Base-by-base conservation (phyloP, 2,329 filamentous ascomycete genomes). In the Phyllosticta capitalensis region DNA sequence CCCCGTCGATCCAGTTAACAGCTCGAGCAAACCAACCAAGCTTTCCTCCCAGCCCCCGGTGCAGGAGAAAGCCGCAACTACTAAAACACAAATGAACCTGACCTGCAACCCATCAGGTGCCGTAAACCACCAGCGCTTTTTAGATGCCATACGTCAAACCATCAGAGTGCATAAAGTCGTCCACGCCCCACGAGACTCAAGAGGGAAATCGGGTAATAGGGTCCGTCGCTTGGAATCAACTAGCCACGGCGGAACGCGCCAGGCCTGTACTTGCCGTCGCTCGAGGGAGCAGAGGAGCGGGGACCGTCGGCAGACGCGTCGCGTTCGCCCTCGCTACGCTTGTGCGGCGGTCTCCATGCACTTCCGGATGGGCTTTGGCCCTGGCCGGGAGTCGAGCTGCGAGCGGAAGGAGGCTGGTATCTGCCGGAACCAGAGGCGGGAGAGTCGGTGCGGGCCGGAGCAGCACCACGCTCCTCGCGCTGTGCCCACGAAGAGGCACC, bases 211-310 rank as follows among this genome's bases (percentile, higher is more conserved):
- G 24, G 24, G 3, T 3, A 26, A 26, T 3, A 26, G 24, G 24
- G 24, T 26, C 24, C 24, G 24, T 7, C 7, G 38, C 38, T 45
- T 49, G 22, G 33, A n/a, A 54, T 54, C 50, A 30, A 22, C 19
- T 53, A 60, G 49, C 54, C 49, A 49, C 54, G 56, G 17, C 54
- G 50, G 61, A 74, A 75, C 54, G 67, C 67, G 61, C 72, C 73
- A 24, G 73, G 73, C 64, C 72, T 69, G 61, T 75, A 75, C 66
- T 71, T 74, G 49, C 72, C 73, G 63, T 69, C 71, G 57, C 66
- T 67, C 7, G 67, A 24, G n/a, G 48, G 30, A 28, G 49, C 50
- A 17, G 62, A 26, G 2, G 54, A 24, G n/a, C 52, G 45, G 9
- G 61, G 60, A 12, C 55, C 52, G 22, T 50, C 61, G 17, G 55